Evolutionary conservation across 2,329 filamentous ascomycete genomes (phyloP), one percentile per base, ranked within the genome.

Genomic region (Stemphylium beticola): DNA sequence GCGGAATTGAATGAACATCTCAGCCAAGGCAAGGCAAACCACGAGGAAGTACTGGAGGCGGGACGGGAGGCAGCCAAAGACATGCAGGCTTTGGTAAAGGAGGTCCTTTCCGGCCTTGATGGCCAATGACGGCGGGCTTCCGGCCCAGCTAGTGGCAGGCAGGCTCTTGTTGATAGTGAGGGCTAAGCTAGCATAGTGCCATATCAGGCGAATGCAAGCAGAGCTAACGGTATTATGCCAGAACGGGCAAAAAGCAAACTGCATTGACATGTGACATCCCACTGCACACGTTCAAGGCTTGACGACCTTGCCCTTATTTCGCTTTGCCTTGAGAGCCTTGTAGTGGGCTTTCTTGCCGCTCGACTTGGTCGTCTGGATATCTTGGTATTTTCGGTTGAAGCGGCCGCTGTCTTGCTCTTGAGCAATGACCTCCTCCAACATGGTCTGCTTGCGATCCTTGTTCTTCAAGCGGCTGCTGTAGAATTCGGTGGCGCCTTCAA

Each of bases 271-370:
- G 39, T 15, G 11, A 22, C 14, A 17, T 9, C n/a, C n/a, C 26
- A 34, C 9, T 44, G 26, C 14, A 34, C 32, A 9, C 33, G 40
- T 32, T 76, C 73, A 75, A 54, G 72, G 67, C 55, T 75, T 76
- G 41, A 64, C 58, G 24, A 74, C 61, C 40, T 66, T 68, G 47
- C 72, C 66, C 42, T 74, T 79, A 58, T 85, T 78, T 32, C 69
- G 78, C 74, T 85, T 83, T 44, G 80, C 80, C 71, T 90, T 85
- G 62, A 96, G 76, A 51, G 87, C 88, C 72, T 93, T 93, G 81
- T 97, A 98, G 68, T 91, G 89, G 0, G 85, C 87, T 77, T 93
- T 97, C 80, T 92, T 96, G 47, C 95, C 95, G 66, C 91, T 96
- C 20, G 84, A 85, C 78, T 96, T 98, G 58, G 83, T 83, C 45